Conservation (phyloP, 352 stramenopile species). For the Phytophthora ohioensis region DNA sequence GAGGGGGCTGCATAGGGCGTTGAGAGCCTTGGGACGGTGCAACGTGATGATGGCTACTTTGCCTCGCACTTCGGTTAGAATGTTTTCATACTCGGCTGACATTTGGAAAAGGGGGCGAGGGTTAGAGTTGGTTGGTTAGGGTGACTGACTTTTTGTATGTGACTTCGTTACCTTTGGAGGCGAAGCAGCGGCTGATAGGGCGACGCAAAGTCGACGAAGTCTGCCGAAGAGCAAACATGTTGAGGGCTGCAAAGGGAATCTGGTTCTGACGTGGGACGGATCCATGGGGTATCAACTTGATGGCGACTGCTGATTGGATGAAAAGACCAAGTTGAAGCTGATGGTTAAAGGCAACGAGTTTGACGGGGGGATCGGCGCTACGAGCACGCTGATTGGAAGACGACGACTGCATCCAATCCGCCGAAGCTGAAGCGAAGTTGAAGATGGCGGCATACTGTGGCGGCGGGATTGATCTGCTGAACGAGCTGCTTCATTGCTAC, state of each 20-base stretch:
- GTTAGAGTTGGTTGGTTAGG: background rate
- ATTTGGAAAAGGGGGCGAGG: background rate
- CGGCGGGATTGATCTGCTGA: too few relatives aligned
- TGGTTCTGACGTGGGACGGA: conserved; percentile 17
- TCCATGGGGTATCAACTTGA: background rate
- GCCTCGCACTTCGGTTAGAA: conserved; percentile 85
- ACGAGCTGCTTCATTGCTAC: too few relatives aligned
- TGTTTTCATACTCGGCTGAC: conserved; percentile 87
- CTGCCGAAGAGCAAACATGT: conserved; percentile 66
- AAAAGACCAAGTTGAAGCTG: conserved; percentile 16
- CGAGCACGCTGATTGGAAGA: background rate
- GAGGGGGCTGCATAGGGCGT: conserved; percentile 96
- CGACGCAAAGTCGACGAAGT: conserved; percentile 29
- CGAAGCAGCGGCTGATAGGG: conserved; percentile 57
- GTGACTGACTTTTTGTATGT: background rate
- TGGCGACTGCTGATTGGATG: conserved; percentile 14
- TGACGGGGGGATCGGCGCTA: background rate
- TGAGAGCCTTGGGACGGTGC: conserved; percentile 97
- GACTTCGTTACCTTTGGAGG: conserved; percentile 52
- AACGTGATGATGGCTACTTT: conserved; percentile 96
- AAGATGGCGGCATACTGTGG: background rate
- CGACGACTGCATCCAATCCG: conserved; percentile 16
- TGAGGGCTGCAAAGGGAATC: conserved; percentile 9
- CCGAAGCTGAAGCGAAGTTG: conserved; percentile 9
- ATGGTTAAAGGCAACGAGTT: background rate